These are phyloP conservation scores for Lactarius indigo DNA, from an alignment of 768 basidiomycete genomes.

Conservation along the genomic window DNA sequence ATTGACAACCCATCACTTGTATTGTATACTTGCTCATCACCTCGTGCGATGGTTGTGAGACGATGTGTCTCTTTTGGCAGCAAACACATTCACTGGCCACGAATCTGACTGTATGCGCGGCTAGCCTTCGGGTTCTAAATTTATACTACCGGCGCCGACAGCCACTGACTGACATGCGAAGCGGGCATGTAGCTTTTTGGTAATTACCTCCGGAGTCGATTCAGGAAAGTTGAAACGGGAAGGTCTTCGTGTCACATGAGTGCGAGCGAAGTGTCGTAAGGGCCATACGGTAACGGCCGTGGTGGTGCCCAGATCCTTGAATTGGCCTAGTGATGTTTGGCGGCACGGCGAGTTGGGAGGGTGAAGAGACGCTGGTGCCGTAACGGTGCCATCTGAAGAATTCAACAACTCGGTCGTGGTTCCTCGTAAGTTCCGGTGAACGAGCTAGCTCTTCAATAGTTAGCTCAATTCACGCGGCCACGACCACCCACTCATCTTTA, in stretches of 20 bases:
- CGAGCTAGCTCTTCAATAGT: not conserved
- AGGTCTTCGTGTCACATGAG: not conserved
- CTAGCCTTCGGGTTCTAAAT: not conserved
- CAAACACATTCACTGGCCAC: not conserved
- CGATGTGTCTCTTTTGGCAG: not conserved
- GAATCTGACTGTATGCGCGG: not conserved
- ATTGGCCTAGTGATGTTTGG: not conserved
- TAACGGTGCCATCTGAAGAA: not conserved
- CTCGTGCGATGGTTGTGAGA: not conserved
- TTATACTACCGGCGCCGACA: not conserved
- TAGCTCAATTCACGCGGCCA: constrained; percentile 4
- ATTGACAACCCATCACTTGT: not conserved
- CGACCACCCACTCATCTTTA: constrained; percentile 7
- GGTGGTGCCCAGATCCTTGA: not conserved
- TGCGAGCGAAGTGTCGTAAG: not conserved
- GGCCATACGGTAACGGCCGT: not conserved
- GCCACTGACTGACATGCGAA: not conserved
- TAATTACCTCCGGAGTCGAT: not conserved
- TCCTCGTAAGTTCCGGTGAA: not conserved
- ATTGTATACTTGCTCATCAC: not conserved
- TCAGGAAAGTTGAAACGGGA: not conserved
- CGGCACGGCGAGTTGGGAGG: not conserved
- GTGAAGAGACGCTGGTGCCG: not conserved
- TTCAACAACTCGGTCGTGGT: not conserved
- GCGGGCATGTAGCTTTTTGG: not conserved